Conservation (phyloP, 2,329 filamentous ascomycete genomes). For the Botrytis fragariae region DNA sequence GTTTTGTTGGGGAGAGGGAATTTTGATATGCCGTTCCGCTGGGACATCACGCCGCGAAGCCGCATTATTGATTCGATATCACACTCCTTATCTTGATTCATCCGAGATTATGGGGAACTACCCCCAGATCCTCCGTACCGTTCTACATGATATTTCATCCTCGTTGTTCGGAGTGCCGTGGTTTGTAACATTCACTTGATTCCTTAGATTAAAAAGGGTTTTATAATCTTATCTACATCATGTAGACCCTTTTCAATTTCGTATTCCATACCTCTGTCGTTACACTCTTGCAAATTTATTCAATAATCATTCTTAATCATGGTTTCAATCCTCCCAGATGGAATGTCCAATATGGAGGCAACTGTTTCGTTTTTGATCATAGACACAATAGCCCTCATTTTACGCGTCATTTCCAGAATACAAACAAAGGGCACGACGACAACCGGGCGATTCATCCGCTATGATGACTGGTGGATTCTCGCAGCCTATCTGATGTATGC, state of each 20-base stretch:
- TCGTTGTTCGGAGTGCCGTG: background rate
- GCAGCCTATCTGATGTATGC: conserved; percentile 14
- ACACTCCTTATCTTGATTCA: background rate
- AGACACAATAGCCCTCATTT: conserved; percentile 2
- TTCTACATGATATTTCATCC: background rate
- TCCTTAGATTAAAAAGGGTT: background rate
- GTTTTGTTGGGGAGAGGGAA: background rate
- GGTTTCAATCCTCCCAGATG: conserved; percentile 3
- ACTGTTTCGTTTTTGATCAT: conserved; percentile 9
- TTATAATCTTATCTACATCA: background rate
- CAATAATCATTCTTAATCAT: background rate
- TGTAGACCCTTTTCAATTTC: background rate
- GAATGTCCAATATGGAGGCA: background rate
- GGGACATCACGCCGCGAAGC: background rate
- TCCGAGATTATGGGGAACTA: background rate
- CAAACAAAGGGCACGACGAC: background rate
- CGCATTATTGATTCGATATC: background rate
- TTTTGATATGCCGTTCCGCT: background rate
- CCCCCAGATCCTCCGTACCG: background rate
- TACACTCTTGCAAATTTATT: background rate
- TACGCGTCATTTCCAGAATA: conserved; percentile 14
- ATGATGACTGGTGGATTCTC: conserved; percentile 16
- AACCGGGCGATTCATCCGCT: background rate
- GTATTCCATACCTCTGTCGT: background rate
- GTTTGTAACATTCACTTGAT: conserved; percentile 8